Base-by-base conservation (phyloP, 129 eudicot genomes). In the Arctium lappa region DNA sequence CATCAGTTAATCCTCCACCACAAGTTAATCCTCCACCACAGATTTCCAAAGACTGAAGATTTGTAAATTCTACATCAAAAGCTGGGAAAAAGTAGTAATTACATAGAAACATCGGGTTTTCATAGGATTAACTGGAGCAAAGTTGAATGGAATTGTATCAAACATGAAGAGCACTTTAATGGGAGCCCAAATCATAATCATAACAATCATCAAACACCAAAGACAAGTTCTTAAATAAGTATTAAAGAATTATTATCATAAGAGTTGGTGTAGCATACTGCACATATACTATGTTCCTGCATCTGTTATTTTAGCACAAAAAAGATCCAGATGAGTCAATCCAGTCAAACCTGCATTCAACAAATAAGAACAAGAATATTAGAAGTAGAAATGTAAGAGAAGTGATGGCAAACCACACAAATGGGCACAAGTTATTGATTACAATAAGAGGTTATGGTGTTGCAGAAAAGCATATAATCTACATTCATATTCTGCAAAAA, bases 291-390 rank as follows among this genome's bases (percentile, higher is more conserved):
- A 74, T 33, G 92, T 89, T 76, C 95, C 93, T 10, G 87, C 81
- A 77, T 91, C 95, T 53, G 95, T 85, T 69, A 91, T 91, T 5
- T 80, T 89, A 27, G 93, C 95, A 63, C 95, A 90, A 75, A 91
- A 91, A 46, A 91, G 95, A 87, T 91, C 95, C 87, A 91, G 69
- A 81, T 87, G 92, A 69, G 88, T 86, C 87, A 91, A 76, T 33
- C 93, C 87, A 62, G 95, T 91, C 87, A 89, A 88, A 81, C 89
- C 95, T 91, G 88, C 86, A 80, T 46, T 7, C 72, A 29, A 40
- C 37, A 66, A 5, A 76, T 36, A 68, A 29, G 1, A 22, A 68
- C 33, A 8, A 8, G 32, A 22, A 68, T 27, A n/a, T 68, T 29
- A 68, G 13, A 68, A 27, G 10, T 29, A 29, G 10, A 62, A 18